Evolutionary conservation across 2,329 filamentous ascomycete species (phyloP), one percentile per base, ranked within the genome.

Genomic region (Ophiosphaerella narmari): DNA sequence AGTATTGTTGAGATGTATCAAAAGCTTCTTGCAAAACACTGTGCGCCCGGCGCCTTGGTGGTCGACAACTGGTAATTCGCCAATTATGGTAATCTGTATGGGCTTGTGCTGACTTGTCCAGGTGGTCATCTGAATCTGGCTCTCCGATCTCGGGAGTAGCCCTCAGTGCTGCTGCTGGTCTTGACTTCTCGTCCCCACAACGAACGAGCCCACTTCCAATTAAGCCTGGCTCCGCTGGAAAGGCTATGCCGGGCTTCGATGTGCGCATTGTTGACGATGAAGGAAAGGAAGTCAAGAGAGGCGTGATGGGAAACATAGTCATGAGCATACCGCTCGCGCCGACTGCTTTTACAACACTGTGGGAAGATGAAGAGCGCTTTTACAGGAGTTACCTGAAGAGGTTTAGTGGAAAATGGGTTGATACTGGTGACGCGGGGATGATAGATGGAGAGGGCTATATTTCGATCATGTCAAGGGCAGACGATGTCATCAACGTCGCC

Each of bases 401-500:
- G 12, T 97, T 97, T 66, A 65, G 82, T 5, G 90, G 91, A 0
- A 83, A 83, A 60, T 97, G 90, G 90, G 74, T 97, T 37, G 92
- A 97, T 68, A 97, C 92, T 0, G 93, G 92, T 2, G 92, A 97
- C 69, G 88, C 91, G 0, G 92, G 93, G 0, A 86, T 91, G 78
- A 85, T 97, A 49, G 92, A 97, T 67, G 72, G 81, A 12, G 86
- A 93, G 35, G 84, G 83, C 4, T 85, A 85, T 59, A 78, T 86
- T 29, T 81, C 85, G 60, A 79, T 87, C 60, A 86, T 87, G 82
- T 78, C 80, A 3, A 73, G 84, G 45, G 81, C 80, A 29, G 92
- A 97, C 75, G 92, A 97, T 71, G 88, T 97, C 52, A 91, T 97
- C 67, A 97, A 97, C 67, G 92, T 96, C n/a, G 92, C 91, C 35